Conservation (phyloP, 1,284 basidiomycete genomes). For the Moesziomyces sp. region DNA sequence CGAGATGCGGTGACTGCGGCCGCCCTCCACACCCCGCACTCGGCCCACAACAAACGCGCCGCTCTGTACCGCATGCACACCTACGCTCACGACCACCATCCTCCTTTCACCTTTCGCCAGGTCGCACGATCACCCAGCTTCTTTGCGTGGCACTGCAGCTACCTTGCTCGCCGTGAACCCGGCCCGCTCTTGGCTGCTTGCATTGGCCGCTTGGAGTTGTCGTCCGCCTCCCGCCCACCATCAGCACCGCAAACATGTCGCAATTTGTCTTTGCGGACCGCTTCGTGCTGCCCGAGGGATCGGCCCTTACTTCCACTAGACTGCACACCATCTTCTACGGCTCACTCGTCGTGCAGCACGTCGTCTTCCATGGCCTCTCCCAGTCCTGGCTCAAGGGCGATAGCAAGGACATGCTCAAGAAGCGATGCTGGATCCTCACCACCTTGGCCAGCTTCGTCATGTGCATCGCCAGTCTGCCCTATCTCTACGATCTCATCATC, state of each 20-base stretch:
- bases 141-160: too few relatives aligned
- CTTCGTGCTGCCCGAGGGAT: constrained; percentile 34
- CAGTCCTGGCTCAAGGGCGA: constrained; percentile 49
- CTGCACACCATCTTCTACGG: constrained; percentile 46
- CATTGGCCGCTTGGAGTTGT: too few relatives aligned
- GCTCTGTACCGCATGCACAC: too few relatives aligned
- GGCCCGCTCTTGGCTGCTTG: not conserved
- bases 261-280: constrained; percentile 45
- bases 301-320: constrained; percentile 23
- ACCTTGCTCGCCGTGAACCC: too few relatives aligned
- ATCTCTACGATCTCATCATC: constrained; percentile 54
- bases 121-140: too few relatives aligned
- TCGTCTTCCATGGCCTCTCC: constrained; percentile 56
- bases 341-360: constrained; percentile 58
- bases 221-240: not conserved
- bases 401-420: constrained; percentile 55
- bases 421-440: constrained; percentile 66
- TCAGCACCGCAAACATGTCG: constrained; percentile 13
- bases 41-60: too few relatives aligned
- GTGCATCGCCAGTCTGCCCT: constrained; percentile 58
- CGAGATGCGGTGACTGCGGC: too few relatives aligned
- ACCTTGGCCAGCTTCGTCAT: constrained; percentile 61
- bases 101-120: too few relatives aligned
- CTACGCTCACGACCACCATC: too few relatives aligned
- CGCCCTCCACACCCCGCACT: too few relatives aligned